Evolutionary conservation across 2,329 filamentous ascomycete species (phyloP), one percentile per base, ranked within the genome.

Genomic region (Aureobasidium leucospermi): DNA sequence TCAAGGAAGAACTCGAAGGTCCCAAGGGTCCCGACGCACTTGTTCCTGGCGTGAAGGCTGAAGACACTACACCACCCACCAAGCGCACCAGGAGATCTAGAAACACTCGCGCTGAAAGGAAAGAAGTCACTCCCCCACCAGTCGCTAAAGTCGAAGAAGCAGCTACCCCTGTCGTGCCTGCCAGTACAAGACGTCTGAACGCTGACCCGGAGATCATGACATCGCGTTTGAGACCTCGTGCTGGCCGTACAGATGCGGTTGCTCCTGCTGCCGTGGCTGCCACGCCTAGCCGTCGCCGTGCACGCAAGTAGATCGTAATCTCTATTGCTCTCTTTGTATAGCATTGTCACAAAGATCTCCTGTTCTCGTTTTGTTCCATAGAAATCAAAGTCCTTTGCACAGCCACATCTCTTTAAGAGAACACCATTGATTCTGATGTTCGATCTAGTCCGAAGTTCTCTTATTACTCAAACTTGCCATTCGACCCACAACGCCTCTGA

Each of bases 1-100:
- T 39, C 16, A 42, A 41, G 15, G n/a, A 47, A 10, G 52, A 51
- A 11, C 16, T 51, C n/a, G 52, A 38, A 58, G 51, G 34, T 8
- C 51, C 59, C 3, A 5, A 49, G 8, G 52, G 53, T 13, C 52
- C 59, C 15, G 52, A 46, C 3, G 46, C 45, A 9, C 31, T 58
- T 9, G 46, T 57, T 4, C 59, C 59, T 5, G 52, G 52, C 6
- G 45, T 49, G n/a, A 58, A 57, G 6, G 51, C 43, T 4, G 59
- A 48, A 15, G 43, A 58, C 1, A 41, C 5, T 3, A 13, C 39
- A 11, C 36, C 41, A 43, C 39, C 49, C 19, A 11, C 49, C n/a
- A 55, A 55, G 39, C 36, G 36, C 28, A 34, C 51, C n/a, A 55
- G 51, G 19, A 55, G 51, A 55, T 31, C 38, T 29, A 43, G 38